These are phyloP conservation scores for Liriodendron chinense DNA, from an alignment of 164 flowering plant genomes.

Conservation along the genomic window DNA sequence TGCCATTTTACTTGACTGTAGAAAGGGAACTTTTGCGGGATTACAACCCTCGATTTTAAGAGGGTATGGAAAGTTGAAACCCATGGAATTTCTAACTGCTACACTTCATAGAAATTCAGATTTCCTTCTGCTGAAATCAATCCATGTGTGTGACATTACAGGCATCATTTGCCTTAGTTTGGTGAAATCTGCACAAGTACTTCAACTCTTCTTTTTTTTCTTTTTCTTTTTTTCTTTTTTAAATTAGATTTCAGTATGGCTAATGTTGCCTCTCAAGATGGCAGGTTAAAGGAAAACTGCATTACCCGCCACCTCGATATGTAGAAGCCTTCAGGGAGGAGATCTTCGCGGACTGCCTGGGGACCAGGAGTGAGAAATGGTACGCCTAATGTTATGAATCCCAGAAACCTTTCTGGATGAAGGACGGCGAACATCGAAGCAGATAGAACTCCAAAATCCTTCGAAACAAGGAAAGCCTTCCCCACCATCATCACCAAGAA, in stretches of 20 bases:
- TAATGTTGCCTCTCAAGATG: background rate
- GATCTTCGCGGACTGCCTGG: background rate
- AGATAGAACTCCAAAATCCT: slow-evolving; percentile 53
- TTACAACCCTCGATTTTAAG: too few relatives aligned
- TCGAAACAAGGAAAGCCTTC: slow-evolving; percentile 54
- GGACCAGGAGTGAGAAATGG: slow-evolving; percentile 42
- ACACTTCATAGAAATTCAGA: too few relatives aligned
- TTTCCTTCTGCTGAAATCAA: too few relatives aligned
- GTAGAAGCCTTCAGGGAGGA: slow-evolving; percentile 61
- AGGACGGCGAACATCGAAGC: slow-evolving; percentile 27
- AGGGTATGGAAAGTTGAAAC: too few relatives aligned
- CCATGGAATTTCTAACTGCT: too few relatives aligned
- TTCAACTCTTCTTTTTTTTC: too few relatives aligned
- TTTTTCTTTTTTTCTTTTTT: too few relatives aligned
- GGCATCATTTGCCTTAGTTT: too few relatives aligned
- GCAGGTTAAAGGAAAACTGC: background rate
- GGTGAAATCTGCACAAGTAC: too few relatives aligned
- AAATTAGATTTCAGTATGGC: background rate
- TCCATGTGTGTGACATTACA: too few relatives aligned
- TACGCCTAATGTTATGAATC: slow-evolving; percentile 31
- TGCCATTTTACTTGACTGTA: too few relatives aligned
- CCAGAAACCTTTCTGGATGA: slow-evolving; percentile 42
- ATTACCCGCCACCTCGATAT: slow-evolving; percentile 44
- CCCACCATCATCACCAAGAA: background rate
- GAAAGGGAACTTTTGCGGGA: too few relatives aligned